Conservation (phyloP, 176 grass and related monocot genomes). For the Microstegium vimineum region DNA sequence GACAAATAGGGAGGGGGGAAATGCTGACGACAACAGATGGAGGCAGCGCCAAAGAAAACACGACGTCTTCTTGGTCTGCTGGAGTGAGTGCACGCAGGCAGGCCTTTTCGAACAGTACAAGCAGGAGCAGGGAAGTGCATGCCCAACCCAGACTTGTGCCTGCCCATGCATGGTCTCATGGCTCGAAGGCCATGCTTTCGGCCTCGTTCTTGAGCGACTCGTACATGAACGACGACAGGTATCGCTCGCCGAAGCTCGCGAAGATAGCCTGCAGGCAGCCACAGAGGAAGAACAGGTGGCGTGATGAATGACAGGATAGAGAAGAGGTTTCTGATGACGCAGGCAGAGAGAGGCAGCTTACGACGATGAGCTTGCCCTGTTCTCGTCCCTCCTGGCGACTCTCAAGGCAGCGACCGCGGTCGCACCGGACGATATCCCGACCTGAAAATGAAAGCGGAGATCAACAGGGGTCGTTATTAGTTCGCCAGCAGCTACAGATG, state of each 20-base stretch:
- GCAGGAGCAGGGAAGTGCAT: too few relatives aligned
- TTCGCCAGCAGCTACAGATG: background rate
- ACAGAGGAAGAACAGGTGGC: background rate
- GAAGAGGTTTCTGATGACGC: background rate
- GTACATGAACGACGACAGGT: slow-evolving; percentile 36
- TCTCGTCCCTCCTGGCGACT: slow-evolving; percentile 40
- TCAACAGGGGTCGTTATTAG: too few relatives aligned
- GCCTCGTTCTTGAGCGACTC: slow-evolving; percentile 30
- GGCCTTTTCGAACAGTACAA: background rate
- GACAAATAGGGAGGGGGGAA: background rate
- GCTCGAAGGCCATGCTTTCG: slow-evolving; percentile 27
- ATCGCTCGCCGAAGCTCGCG: slow-evolving; percentile 33
- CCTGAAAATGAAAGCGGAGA: slow-evolving; percentile 13
- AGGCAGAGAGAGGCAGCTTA: slow-evolving; percentile 11
- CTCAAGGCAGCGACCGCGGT: slow-evolving; percentile 46
- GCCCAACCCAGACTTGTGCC: too few relatives aligned
- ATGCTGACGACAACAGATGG: background rate
- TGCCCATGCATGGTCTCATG: background rate
- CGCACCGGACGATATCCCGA: slow-evolving; percentile 75
- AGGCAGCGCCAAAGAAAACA: background rate
- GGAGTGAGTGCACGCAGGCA: too few relatives aligned
- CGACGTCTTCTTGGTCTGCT: background rate
- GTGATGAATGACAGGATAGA: too few relatives aligned
- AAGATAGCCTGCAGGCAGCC: slow-evolving; percentile 14
- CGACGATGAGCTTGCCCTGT: slow-evolving; percentile 62